phyloP scores from a whole-genome alignment of 257 asterid species.

The Solanum sejunctum region DNA sequence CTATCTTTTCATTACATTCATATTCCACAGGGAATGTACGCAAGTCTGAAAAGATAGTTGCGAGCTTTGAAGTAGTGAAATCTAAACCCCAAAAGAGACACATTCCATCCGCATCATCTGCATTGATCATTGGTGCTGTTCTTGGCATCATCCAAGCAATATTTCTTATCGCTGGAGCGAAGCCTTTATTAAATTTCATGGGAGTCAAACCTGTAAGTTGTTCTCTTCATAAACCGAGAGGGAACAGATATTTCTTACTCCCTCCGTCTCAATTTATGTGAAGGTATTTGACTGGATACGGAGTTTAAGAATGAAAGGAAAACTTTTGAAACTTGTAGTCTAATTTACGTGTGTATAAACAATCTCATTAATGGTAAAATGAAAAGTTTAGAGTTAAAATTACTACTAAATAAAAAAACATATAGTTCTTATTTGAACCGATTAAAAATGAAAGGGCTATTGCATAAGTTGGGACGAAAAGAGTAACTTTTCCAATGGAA shows the following conservation, averaged over 20 bases:
- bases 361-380: neutral
- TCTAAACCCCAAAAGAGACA: conserved; percentile 25
- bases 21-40: conserved; percentile 14
- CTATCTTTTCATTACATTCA: neutral
- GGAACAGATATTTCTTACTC: neutral
- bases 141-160: conserved; percentile 62
- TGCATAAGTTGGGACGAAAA: neutral
- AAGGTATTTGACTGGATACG: neutral
- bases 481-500: neutral
- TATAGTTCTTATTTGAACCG: neutral
- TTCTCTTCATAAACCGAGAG: neutral
- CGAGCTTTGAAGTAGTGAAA: conserved; percentile 20
- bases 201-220: conserved; percentile 53
- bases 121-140: conserved; percentile 44
- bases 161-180: conserved; percentile 39
- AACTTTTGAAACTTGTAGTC: neutral
- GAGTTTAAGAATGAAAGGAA: neutral
- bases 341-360: neutral
- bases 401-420: neutral
- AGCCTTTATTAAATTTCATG: conserved; percentile 60
- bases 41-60: neutral
- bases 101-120: conserved; percentile 72
- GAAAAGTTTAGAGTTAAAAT: neutral
- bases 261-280: neutral
- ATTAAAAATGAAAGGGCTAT: neutral